Conservation (phyloP, 2,329 filamentous ascomycete species). For the Penicillium sp. region DNA sequence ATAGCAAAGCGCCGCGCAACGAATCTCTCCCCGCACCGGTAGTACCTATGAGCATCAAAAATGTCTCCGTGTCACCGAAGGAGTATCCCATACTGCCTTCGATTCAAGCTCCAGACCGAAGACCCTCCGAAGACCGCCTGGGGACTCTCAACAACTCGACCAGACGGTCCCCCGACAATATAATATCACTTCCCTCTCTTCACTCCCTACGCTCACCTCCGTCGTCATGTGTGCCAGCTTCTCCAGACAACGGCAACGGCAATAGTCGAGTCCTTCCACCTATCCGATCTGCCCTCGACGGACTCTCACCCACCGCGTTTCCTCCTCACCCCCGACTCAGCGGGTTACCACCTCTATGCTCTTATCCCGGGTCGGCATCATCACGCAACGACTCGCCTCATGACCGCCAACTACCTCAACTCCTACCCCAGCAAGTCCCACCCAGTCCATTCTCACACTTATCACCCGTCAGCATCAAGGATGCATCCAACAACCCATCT, state of each 20-base stretch:
- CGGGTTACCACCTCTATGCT: conserved; percentile 22
- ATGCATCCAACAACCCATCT: conserved; percentile 34
- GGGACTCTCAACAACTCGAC: conserved; percentile 27
- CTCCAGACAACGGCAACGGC: conserved; percentile 26
- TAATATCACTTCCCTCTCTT: conserved; percentile 38
- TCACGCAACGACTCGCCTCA: conserved; percentile 26
- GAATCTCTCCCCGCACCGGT: conserved; percentile 2
- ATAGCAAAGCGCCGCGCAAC: not conserved
- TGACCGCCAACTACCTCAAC: conserved; percentile 31
- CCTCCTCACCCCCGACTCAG: conserved; percentile 21
- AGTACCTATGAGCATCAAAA: not conserved
- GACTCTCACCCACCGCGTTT: conserved; percentile 29
- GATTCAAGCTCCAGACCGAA: conserved; percentile 4
- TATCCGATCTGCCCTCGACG: conserved; percentile 36
- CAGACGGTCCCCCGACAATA: conserved; percentile 30
- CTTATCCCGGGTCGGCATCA: conserved; percentile 25
- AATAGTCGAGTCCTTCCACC: conserved; percentile 39
- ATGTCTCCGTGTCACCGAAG: conserved; percentile 5
- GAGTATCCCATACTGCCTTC: conserved; percentile 6
- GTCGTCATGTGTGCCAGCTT: conserved; percentile 28
- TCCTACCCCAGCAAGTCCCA: conserved; percentile 27
- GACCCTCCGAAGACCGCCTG: conserved; percentile 7
- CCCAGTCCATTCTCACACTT: conserved; percentile 35
- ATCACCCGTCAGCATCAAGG: conserved; percentile 38
- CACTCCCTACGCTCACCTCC: conserved; percentile 39